Base-by-base conservation (phyloP, 208 protist genomes). In the Trypanosoma cruzi region DNA sequence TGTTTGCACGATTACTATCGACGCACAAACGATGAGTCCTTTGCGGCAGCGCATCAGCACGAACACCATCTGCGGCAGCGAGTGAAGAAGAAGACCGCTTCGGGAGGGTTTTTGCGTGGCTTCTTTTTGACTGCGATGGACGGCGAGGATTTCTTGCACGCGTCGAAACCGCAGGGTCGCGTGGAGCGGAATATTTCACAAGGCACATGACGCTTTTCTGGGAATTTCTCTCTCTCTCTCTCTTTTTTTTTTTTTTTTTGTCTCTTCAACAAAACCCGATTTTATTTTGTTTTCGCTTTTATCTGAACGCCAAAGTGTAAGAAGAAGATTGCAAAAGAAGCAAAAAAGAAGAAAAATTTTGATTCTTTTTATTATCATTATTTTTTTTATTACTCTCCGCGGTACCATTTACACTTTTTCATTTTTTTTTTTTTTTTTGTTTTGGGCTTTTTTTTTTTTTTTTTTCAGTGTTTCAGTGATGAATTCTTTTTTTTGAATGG, bases 371-470 rank as follows among this genome's bases (percentile, higher is more conserved):
- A 36, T 16, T 65, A 11, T 31, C 29, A 16, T 62, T 57, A n/a
- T 64, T 53, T 26, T 62, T 62, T 48, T 62, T 54, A 18, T 71
- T 60, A 5, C 16, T 31, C 29, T 0, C 53, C 4, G 62, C 18
- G 28, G 14, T n/a, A 58, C 29, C 52, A 42, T 42, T 57, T 29
- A 26, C 18, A 7, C 34, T 49, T 61, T 29, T 46, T 61, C 26
- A 42, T 55, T 71, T 71, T 75, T 44, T 44, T 13, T 16, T n/a
- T 52, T 6, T 52, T 18, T 26, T 26, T 52, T 52, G 16, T 1
- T 52, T 52, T 52, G 16, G 48, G 16, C 56, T 63, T 32, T 56
- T 22, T 48, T 31, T 24, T 71, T 65, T 46, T 73, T 57, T 46
- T 68, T 61, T 50, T 44, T 44, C 37, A n/a, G n/a, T n/a, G n/a